These are phyloP conservation scores for Chiua virens DNA, from an alignment of 768 basidiomycete genomes.

Conservation along the genomic window DNA sequence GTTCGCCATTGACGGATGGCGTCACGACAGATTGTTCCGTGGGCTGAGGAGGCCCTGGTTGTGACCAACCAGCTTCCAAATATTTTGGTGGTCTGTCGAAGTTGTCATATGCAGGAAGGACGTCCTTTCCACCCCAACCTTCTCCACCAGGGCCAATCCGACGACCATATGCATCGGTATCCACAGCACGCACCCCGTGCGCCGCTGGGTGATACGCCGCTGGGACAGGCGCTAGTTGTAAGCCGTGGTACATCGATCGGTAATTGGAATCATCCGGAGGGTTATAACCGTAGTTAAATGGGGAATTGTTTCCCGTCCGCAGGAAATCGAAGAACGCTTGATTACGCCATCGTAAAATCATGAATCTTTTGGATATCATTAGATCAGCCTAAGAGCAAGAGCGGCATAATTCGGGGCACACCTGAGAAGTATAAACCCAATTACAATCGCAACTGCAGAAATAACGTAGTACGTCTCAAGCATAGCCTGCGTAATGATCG, in stretches of 20 bases:
- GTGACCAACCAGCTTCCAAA: conserved; percentile 21
- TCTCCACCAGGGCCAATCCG: conserved; percentile 34
- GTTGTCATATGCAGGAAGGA: conserved; percentile 47
- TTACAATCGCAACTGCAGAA: conserved; percentile 5
- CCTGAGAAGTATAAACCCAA: conserved; percentile 23
- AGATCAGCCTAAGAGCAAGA: background rate
- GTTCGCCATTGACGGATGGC: background rate
- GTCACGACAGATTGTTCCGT: background rate
- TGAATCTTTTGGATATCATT: conserved; percentile 17
- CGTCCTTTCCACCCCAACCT: conserved; percentile 41
- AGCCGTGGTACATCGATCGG: conserved; percentile 12
- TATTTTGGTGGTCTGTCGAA: conserved; percentile 50
- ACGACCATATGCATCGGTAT: conserved; percentile 43
- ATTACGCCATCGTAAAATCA: conserved; percentile 24
- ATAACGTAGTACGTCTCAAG: conserved; percentile 28
- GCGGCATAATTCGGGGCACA: background rate
- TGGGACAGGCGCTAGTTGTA: conserved; percentile 20
- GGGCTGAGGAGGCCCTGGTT: background rate
- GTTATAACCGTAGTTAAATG: conserved; percentile 1
- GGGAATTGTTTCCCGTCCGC: background rate
- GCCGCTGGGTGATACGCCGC: conserved; percentile 20
- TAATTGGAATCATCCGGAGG: background rate
- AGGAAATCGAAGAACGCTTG: conserved; percentile 23
- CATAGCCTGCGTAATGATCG: conserved; percentile 11
- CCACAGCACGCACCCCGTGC: conserved; percentile 32